Evolutionary conservation across 768 basidiomycete species (phyloP).

Genomic region (Lentinula lateritia): DNA sequence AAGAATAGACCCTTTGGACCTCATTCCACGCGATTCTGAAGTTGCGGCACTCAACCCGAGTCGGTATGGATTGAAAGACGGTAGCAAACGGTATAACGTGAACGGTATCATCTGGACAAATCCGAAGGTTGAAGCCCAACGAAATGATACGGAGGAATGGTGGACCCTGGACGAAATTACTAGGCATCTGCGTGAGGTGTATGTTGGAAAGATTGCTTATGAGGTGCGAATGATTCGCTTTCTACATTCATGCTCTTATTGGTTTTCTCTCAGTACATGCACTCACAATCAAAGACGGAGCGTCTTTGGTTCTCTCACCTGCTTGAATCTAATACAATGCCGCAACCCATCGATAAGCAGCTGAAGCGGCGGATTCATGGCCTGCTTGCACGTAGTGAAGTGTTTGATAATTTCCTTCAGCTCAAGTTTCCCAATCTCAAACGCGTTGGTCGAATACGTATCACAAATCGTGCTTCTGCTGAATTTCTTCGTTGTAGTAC

Average conservation of each 20-base stretch:
- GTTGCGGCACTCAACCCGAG: slow-evolving; percentile 67
- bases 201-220: slow-evolving; percentile 83
- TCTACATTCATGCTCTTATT: neutral
- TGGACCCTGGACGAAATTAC: slow-evolving; percentile 73
- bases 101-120: slow-evolving; percentile 80
- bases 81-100: slow-evolving; percentile 54
- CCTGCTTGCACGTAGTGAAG: slow-evolving; percentile 71
- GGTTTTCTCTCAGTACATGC: slow-evolving; percentile 54
- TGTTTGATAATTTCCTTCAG: slow-evolving; percentile 81
- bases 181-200: slow-evolving; percentile 62
- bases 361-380: slow-evolving; percentile 56
- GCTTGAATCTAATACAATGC: slow-evolving; percentile 58
- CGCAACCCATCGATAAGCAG: slow-evolving; percentile 25
- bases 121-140: slow-evolving; percentile 26
- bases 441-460: slow-evolving; percentile 33
- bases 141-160: slow-evolving; percentile 30
- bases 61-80: slow-evolving; percentile 68
- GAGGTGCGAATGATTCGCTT: slow-evolving; percentile 38
- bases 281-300: slow-evolving; percentile 81
- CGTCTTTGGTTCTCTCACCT: slow-evolving; percentile 86
- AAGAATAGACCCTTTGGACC: slow-evolving; percentile 80
- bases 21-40: slow-evolving; percentile 79
- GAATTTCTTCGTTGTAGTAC: slow-evolving; percentile 29
- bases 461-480: neutral
- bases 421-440: slow-evolving; percentile 86